Conservation (phyloP, 2,329 filamentous ascomycete genomes). For the Verticillium nubilum region DNA sequence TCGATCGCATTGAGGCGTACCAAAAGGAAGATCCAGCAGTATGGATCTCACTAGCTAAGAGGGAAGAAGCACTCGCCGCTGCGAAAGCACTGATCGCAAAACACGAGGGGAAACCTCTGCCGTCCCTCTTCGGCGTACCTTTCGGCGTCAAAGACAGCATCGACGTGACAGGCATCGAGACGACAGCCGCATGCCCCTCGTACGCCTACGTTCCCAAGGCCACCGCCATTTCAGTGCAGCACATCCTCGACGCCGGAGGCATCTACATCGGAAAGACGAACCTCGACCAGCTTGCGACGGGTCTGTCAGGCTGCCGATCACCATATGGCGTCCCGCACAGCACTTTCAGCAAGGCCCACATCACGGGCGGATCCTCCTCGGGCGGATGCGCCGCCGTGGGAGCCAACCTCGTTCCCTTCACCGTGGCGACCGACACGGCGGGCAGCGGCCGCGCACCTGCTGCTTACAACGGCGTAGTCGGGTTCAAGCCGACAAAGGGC, state of each 20-base stretch:
- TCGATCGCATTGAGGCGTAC: conserved; percentile 31
- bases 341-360: conserved; percentile 18
- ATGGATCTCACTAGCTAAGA: conserved; percentile 32
- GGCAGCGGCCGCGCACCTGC: conserved; percentile 48
- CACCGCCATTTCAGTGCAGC: conserved; percentile 39
- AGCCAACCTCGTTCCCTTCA: conserved; percentile 46
- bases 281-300: conserved; percentile 58
- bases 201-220: conserved; percentile 40
- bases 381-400: conserved; percentile 50
- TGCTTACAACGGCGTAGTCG: conserved; percentile 48
- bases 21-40: conserved; percentile 38
- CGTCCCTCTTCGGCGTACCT: conserved; percentile 48
- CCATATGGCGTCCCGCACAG: conserved; percentile 46
- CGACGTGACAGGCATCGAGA: conserved; percentile 42
- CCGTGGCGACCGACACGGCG: conserved; percentile 52
- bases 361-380: conserved; percentile 47
- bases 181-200: conserved; percentile 45
- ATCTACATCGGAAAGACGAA: conserved; percentile 53
- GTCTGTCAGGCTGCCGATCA: conserved; percentile 52
- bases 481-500: conserved; percentile 35
- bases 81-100: conserved; percentile 32
- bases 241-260: conserved; percentile 43
- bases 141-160: conserved; percentile 54
- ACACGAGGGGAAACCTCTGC: conserved; percentile 31
- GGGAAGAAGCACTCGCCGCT: conserved; percentile 30